Evolutionary conservation across 352 stramenopile genomes (phyloP), one percentile per base, ranked within the genome.

Genomic region (Phytophthora sp.): DNA sequence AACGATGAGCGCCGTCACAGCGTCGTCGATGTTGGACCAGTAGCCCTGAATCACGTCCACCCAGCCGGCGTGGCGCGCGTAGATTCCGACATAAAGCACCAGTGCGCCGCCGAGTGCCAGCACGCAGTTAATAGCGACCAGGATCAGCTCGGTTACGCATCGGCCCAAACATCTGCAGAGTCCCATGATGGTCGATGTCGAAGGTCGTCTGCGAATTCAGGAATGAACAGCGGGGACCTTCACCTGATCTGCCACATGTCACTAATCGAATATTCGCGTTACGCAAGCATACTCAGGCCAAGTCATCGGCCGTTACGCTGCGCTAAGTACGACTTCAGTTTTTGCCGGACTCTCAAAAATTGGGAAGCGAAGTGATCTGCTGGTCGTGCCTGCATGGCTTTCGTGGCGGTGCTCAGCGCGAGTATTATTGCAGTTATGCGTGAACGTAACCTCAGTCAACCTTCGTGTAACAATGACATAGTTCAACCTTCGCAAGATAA

Each of bases 101-200:
- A 91, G 54, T 15, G 77, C 65, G 27, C 79, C 82, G 51, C 78
- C 82, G 4, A 75, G 49, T 17, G 84, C 77, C 43, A 91, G 60
- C 13, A 88, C 41, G 49, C 70, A 69, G 61, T 91, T 91, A 69
- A 89, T 76, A 28, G 54, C 62, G 34, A 89, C 50, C 55, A 91
- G 59, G n/a, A 87, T 59, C 12, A 88, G 37, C 42, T 71, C 61
- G 50, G 64, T 67, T 8, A 35, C 27, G 34, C 51, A 74, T 54
- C 51, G 67, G 6, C 58, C 34, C 15, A 74, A 18, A 24, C 52
- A 76, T 23, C 7, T 27, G 31, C 45, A 64, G 18, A 68, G 11
- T 1, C 54, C 57, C 71, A 77, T 75, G 39, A 24, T 20, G 10
- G 28, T 28, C 12, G 17, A 28, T 5, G 4, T n/a, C n/a, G n/a